A percentile compares a stretch with the other conserved stretches of the same genome.
These are phyloP conservation scores for Eucalyptus decipiens DNA, from an alignment of 345 rosid species.

Conservation along the genomic window DNA sequence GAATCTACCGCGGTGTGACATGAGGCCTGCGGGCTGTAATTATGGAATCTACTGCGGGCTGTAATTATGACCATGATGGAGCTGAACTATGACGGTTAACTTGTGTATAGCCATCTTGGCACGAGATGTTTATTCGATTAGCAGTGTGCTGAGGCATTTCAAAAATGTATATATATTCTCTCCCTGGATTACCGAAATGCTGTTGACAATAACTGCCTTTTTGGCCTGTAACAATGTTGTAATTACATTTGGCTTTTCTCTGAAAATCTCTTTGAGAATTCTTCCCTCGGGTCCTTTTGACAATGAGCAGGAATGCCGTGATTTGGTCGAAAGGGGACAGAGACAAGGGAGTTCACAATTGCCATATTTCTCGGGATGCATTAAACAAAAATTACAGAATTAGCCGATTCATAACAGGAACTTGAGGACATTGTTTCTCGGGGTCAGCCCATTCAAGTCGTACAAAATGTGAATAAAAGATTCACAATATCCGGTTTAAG, in stretches of 20 bases:
- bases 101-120: neutral
- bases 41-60: slow-evolving; percentile 27
- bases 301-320: neutral
- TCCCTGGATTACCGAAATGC: neutral
- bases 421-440: neutral
- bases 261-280: neutral
- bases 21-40: slow-evolving; percentile 12
- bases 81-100: neutral
- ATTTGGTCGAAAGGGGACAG: neutral
- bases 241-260: neutral
- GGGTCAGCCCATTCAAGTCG: neutral
- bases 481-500: neutral
- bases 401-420: neutral
- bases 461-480: slow-evolving; percentile 7
- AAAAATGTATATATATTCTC: neutral
- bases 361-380: neutral
- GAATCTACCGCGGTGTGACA: slow-evolving; percentile 61
- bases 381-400: neutral
- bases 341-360: neutral
- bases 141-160: neutral
- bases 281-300: neutral
- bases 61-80: neutral
- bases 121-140: neutral
- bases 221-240: neutral
- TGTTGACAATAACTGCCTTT: neutral